Percentiles rank a stretch among this genome's conserved stretches.
Evolutionary conservation across 2,329 filamentous ascomycete genomes (phyloP).

Genomic region (Phialocephala sp.): DNA sequence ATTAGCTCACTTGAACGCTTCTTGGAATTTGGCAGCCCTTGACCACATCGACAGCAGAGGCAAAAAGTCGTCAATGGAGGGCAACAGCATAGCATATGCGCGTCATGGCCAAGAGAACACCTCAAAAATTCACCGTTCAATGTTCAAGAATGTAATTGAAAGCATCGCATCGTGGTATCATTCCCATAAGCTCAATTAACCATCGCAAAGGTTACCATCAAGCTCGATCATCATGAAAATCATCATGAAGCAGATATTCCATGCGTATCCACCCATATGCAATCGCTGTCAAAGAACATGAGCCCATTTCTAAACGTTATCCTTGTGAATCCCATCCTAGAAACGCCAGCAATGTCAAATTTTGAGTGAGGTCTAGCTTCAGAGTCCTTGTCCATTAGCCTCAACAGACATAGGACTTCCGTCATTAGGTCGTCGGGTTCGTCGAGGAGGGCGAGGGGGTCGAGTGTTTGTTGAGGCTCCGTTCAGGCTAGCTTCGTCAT

Average conservation of each 20-base stretch:
- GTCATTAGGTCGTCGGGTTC: constrained; percentile 32
- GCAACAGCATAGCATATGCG: background rate
- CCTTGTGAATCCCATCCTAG: background rate
- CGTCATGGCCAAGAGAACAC: background rate
- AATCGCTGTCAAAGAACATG: constrained; percentile 9
- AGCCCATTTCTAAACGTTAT: constrained; percentile 8
- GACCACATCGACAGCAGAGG: background rate
- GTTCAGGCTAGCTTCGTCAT: constrained; percentile 50
- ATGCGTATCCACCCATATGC: constrained; percentile 10
- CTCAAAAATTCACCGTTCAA: background rate
- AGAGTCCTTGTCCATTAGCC: constrained; percentile 27
- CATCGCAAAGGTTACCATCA: background rate
- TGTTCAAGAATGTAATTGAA: background rate
- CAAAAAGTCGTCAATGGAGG: background rate
- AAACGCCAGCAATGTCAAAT: constrained; percentile 15
- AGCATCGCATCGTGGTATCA: constrained; percentile 7
- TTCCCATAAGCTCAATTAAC: constrained; percentile 3
- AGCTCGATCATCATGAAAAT: constrained; percentile 4
- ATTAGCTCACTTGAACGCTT: background rate
- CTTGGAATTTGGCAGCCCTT: background rate
- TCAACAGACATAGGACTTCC: constrained; percentile 44
- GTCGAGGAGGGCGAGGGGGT: constrained; percentile 20
- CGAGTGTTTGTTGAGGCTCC: constrained; percentile 28
- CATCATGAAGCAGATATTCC: constrained; percentile 7
- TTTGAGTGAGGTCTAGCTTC: background rate